These are phyloP conservation scores for Pyrus betulifolia DNA, from an alignment of 306 rosid species.

Conservation along the genomic window DNA sequence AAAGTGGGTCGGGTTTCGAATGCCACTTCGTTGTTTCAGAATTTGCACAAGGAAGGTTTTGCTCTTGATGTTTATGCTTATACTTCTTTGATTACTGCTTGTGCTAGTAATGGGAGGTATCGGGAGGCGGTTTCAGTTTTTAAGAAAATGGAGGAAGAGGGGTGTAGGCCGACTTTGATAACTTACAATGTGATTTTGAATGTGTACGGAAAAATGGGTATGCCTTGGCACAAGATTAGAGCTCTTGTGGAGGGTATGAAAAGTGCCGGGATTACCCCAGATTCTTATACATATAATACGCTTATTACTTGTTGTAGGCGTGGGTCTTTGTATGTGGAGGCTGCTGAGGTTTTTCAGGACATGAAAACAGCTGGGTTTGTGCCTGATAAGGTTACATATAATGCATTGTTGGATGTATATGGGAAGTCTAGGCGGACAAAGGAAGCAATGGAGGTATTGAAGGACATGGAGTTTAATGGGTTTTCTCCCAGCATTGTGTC, in stretches of 20 bases:
- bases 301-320: slow-evolving; percentile 75
- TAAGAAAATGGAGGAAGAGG: slow-evolving; percentile 66
- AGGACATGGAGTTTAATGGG: slow-evolving; percentile 70
- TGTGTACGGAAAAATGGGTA: slow-evolving; percentile 90
- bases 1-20: slow-evolving; percentile 53
- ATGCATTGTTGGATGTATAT: slow-evolving; percentile 79
- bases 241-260: slow-evolving; percentile 53
- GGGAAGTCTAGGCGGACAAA: slow-evolving; percentile 76
- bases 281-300: slow-evolving; percentile 76
- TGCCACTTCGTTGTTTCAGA: slow-evolving; percentile 45
- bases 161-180: slow-evolving; percentile 58
- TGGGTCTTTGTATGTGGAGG: slow-evolving; percentile 66
- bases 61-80: slow-evolving; percentile 69
- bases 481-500: slow-evolving; percentile 53
- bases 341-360: slow-evolving; percentile 48
- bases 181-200: slow-evolving; percentile 72
- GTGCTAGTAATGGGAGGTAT: slow-evolving; percentile 57
- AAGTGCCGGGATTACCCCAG: slow-evolving; percentile 51
- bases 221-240: slow-evolving; percentile 67
- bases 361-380: slow-evolving; percentile 49
- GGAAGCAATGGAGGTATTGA: slow-evolving; percentile 74
- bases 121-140: slow-evolving; percentile 64
- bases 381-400: slow-evolving; percentile 77
- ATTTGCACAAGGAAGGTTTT: slow-evolving; percentile 47
- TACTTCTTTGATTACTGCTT: slow-evolving; percentile 71